phyloP scores from a whole-genome alignment of 2,329 filamentous ascomycete species.

The Epichloe amarillans region DNA sequence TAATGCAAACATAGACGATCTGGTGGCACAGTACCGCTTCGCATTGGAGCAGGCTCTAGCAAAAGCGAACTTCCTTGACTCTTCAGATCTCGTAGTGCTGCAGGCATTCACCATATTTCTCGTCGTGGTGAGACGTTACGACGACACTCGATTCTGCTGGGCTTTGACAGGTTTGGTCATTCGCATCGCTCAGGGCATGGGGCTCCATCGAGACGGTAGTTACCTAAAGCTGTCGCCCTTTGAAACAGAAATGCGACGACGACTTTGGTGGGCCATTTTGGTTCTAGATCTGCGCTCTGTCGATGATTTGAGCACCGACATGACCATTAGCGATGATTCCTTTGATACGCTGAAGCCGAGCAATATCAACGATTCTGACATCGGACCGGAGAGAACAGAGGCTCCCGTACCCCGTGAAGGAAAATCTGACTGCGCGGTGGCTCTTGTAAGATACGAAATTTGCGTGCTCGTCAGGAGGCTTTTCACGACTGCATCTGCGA shows the following conservation, averaged over 20 bases:
- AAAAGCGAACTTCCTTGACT: slow-evolving; percentile 43
- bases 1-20: slow-evolving; percentile 28
- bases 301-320: slow-evolving; percentile 38
- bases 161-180: slow-evolving; percentile 43
- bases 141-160: slow-evolving; percentile 44
- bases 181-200: slow-evolving; percentile 47
- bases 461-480: slow-evolving; percentile 25
- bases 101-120: slow-evolving; percentile 47
- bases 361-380: slow-evolving; percentile 37
- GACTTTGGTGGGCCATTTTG: slow-evolving; percentile 49
- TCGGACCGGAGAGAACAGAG: slow-evolving; percentile 32
- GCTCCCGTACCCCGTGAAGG: slow-evolving; percentile 33
- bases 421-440: slow-evolving; percentile 37
- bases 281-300: slow-evolving; percentile 41
- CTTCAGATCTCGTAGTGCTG: slow-evolving; percentile 41
- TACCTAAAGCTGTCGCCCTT: slow-evolving; percentile 40
- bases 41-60: slow-evolving; percentile 44
- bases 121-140: slow-evolving; percentile 30
- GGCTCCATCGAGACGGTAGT: slow-evolving; percentile 43
- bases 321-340: slow-evolving; percentile 25
- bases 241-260: slow-evolving; percentile 45
- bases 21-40: slow-evolving; percentile 34
- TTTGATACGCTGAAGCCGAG: slow-evolving; percentile 36
- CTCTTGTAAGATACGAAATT: slow-evolving; percentile 39
- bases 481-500: slow-evolving; percentile 20